Conservation (phyloP, 2,329 filamentous ascomycete species). For the Botryotinia convoluta region DNA sequence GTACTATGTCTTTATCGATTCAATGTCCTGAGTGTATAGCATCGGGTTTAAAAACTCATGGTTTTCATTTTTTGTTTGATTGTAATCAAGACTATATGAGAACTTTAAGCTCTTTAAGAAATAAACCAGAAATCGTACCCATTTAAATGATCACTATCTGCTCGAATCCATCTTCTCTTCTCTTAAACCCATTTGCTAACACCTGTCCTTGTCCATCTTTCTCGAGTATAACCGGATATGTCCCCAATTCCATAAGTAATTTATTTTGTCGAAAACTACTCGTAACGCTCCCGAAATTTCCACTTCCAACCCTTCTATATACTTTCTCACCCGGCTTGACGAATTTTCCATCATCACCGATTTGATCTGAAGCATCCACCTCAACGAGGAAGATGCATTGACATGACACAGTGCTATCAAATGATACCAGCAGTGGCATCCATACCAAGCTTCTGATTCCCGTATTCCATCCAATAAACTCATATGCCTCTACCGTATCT, state of each 20-base stretch:
- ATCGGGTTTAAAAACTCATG: background rate
- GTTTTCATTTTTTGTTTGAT: background rate
- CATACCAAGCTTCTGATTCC: background rate
- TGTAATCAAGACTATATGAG: background rate
- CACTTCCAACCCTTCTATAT: conserved; percentile 1
- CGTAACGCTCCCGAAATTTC: background rate
- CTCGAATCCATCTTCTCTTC: background rate
- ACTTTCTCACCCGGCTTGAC: background rate
- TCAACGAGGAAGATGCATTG: background rate
- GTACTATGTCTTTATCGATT: background rate
- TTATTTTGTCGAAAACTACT: background rate
- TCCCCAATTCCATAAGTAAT: background rate
- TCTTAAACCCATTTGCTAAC: background rate
- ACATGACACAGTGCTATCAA: background rate
- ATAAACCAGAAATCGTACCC: background rate
- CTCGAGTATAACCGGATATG: background rate
- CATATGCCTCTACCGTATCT: background rate
- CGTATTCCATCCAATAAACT: background rate
- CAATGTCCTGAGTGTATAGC: background rate
- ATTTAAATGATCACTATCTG: background rate
- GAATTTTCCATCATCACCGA: background rate
- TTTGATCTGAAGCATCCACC: background rate
- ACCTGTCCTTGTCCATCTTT: background rate
- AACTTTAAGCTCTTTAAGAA: background rate
- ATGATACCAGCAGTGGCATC: background rate